Conservation (phyloP, 495 filamentous ascomycete genomes). For the Penicillium simplicissimum region DNA sequence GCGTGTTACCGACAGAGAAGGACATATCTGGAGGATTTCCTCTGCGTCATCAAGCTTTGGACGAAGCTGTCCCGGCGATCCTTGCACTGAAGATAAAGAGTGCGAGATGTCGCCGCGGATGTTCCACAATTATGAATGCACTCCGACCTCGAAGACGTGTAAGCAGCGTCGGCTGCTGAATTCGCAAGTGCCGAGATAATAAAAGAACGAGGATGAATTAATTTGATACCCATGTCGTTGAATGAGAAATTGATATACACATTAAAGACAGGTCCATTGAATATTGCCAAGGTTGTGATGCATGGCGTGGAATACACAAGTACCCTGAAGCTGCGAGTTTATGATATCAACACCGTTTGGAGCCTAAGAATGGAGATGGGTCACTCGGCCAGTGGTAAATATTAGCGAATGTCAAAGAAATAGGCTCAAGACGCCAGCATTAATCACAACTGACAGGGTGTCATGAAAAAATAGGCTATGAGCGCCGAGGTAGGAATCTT, state of each 20-base stretch:
- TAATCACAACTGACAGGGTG: too few relatives aligned
- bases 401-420: too few relatives aligned
- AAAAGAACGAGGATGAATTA: background rate
- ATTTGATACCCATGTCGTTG: background rate
- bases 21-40: background rate
- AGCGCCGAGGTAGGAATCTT: too few relatives aligned
- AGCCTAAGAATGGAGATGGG: too few relatives aligned
- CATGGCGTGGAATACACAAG: too few relatives aligned
- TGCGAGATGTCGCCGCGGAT: conserved; percentile 6
- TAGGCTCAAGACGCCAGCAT: too few relatives aligned
- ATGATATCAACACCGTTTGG: too few relatives aligned
- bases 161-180: background rate
- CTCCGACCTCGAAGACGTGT: background rate
- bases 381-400: too few relatives aligned
- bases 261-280: background rate
- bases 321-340: too few relatives aligned
- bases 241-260: background rate
- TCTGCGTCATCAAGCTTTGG: background rate
- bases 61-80: conserved; percentile 1
- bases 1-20: background rate
- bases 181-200: background rate
- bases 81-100: conserved; percentile 5
- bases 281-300: too few relatives aligned
- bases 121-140: background rate
- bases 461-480: too few relatives aligned